Evolutionary conservation across 2,329 filamentous ascomycete genomes (phyloP).

Genomic region (Penicillium carneum): DNA sequence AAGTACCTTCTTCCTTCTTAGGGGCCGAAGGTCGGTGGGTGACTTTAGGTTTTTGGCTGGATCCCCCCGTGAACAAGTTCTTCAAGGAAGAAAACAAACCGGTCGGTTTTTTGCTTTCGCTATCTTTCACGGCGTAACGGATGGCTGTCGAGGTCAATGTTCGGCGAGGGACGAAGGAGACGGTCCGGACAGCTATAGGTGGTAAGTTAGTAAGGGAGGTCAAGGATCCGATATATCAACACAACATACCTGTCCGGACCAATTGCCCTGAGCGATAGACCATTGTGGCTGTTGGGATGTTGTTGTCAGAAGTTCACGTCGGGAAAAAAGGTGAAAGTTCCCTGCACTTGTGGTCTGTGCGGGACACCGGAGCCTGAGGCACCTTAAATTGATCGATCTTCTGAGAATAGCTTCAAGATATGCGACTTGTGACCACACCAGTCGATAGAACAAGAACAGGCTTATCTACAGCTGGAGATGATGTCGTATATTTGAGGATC

Average conservation of each 20-base stretch:
- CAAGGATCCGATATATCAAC: neutral
- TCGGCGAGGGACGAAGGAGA: constrained; percentile 47
- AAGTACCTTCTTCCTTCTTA: constrained; percentile 45
- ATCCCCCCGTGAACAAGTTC: constrained; percentile 43
- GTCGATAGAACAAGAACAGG: constrained; percentile 5
- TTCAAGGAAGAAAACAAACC: constrained; percentile 46
- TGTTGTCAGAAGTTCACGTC: constrained; percentile 28
- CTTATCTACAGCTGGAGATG: neutral
- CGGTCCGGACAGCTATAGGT: constrained; percentile 40
- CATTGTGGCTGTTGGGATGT: constrained; percentile 49
- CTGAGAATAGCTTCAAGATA: constrained; percentile 22
- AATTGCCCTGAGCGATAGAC: constrained; percentile 49
- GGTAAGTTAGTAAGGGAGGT: constrained; percentile 11
- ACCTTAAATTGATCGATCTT: constrained; percentile 30
- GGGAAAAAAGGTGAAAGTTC: constrained; percentile 44
- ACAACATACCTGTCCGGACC: constrained; percentile 47
- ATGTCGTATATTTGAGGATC: neutral
- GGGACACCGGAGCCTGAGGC: constrained; percentile 30
- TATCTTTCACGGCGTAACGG: constrained; percentile 41
- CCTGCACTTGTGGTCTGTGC: constrained; percentile 34
- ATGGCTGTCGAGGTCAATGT: constrained; percentile 45
- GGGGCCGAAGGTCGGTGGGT: constrained; percentile 40
- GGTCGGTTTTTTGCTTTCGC: constrained; percentile 32
- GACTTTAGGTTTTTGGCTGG: constrained; percentile 42
- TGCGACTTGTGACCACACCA: constrained; percentile 14